Evolutionary conservation across 768 basidiomycete genomes (phyloP).

Genomic region (Leucosporidium yakuticum): DNA sequence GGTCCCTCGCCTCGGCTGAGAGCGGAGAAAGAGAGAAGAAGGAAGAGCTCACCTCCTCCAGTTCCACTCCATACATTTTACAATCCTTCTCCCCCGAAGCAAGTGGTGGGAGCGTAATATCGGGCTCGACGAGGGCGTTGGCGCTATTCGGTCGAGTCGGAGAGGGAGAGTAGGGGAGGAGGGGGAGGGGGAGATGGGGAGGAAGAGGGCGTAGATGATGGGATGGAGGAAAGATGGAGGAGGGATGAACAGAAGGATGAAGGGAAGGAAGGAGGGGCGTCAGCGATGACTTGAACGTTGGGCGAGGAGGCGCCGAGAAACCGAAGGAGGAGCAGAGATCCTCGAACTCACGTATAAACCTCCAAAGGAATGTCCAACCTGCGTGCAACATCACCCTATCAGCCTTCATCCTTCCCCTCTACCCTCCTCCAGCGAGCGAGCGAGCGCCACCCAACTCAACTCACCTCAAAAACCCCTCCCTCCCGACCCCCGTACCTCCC

Average conservation of each 20-base stretch:
- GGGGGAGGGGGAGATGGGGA: background rate
- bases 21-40: background rate
- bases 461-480: slow-evolving; percentile 8
- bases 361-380: slow-evolving; percentile 26
- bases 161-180: background rate
- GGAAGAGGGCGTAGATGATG: background rate
- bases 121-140: background rate
- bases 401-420: background rate
- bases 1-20: too few relatives aligned
- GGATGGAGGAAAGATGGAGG: background rate
- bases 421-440: too few relatives aligned
- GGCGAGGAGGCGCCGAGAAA: too few relatives aligned
- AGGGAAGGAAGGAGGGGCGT: too few relatives aligned
- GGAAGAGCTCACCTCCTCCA: slow-evolving; percentile 6
- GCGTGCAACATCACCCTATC: background rate
- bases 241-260: too few relatives aligned
- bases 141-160: background rate
- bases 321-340: too few relatives aligned
- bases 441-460: background rate
- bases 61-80: background rate
- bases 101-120: slow-evolving; percentile 1
- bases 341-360: slow-evolving; percentile 8
- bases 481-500: slow-evolving; percentile 5
- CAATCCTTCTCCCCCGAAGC: too few relatives aligned
- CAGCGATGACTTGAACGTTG: too few relatives aligned